Base-by-base conservation (phyloP, 169 alveolate genomes). In the Besnoitia besnoiti region DNA sequence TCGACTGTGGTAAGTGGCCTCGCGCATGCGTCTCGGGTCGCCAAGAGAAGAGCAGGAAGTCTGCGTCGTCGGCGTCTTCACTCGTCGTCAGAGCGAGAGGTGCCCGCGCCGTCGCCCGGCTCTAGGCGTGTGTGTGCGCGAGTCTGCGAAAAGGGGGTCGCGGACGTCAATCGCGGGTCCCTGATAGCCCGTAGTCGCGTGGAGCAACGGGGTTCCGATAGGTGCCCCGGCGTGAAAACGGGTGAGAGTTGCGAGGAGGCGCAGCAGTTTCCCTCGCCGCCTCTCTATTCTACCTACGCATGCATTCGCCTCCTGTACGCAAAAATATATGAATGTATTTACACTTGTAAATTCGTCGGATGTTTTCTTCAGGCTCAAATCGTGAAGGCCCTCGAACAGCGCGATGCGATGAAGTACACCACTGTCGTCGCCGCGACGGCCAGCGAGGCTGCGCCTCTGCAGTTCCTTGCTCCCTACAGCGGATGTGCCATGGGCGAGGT, bases 401-500 rank as follows among this genome's bases (percentile, higher is more conserved):
- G 96, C 77, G 99, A 96, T 67, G 95, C 95, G 84, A 94, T 98
- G 96, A 97, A 98, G 93, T 98, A 98, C 97, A 97, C 99, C 75
- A 98, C 97, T 35, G 97, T 99, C 67, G 99, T 99, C 37, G 99
- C 99, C 61, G 99, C 99, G 67, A 98, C 99, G n/a, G 99, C 99
- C n/a, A 98, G 99, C 21, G 99, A 99, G 95, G 99, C 99, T 40
- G 99, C 99, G 27, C 99, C 99, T 40, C 96, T 98, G 79, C 99
- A 99, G 97, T 98, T 98, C 96, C 96, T 99, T 80, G 99, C 99
- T 33, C 99, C 99, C 24, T 99, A 95, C 91, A 95, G 98, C 2
- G 99, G 99, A 8, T 99, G 99, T 94, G 99, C 99, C 92, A 98
- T 99, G 97, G 99, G 99, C 8, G 99, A 99, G 90, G 94, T 90